Conservation (phyloP, 306 rosid species). For the Argentina anserina region DNA sequence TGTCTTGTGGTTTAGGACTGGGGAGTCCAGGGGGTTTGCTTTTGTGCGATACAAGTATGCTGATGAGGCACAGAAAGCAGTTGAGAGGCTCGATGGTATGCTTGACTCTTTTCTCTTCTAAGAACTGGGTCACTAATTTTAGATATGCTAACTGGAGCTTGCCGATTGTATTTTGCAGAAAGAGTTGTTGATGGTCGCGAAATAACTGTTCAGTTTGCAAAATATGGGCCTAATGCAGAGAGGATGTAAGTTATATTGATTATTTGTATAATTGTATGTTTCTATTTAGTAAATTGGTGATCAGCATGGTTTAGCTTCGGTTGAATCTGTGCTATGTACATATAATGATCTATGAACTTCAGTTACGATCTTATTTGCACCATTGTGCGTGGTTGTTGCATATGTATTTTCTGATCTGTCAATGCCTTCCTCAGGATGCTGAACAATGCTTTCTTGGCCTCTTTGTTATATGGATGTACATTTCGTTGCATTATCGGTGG, state of each 20-base stretch:
- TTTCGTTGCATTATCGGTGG: neutral
- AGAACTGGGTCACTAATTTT: neutral
- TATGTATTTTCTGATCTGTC: neutral
- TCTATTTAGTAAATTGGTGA: neutral
- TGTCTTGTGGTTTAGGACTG: slow-evolving; percentile 45
- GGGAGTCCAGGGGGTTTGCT: slow-evolving; percentile 90
- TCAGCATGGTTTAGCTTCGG: neutral
- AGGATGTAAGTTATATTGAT: slow-evolving; percentile 54
- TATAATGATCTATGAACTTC: neutral
- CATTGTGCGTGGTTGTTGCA: neutral
- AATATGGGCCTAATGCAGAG: slow-evolving; percentile 94
- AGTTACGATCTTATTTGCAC: neutral
- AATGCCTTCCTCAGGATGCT: neutral
- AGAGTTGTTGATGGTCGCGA: slow-evolving; percentile 92
- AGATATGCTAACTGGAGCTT: neutral
- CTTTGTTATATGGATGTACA: neutral
- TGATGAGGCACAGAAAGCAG: slow-evolving; percentile 87
- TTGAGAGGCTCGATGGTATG: slow-evolving; percentile 81
- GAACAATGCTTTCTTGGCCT: neutral
- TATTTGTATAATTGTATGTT: neutral
- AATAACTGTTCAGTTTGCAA: slow-evolving; percentile 89
- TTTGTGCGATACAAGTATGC: slow-evolving; percentile 92
- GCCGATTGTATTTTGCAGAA: slow-evolving; percentile 34
- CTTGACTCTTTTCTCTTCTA: too few species aligned
- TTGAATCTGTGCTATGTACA: neutral